Base-by-base conservation (phyloP, 768 basidiomycete species). In the Phylloporus arenicola region DNA sequence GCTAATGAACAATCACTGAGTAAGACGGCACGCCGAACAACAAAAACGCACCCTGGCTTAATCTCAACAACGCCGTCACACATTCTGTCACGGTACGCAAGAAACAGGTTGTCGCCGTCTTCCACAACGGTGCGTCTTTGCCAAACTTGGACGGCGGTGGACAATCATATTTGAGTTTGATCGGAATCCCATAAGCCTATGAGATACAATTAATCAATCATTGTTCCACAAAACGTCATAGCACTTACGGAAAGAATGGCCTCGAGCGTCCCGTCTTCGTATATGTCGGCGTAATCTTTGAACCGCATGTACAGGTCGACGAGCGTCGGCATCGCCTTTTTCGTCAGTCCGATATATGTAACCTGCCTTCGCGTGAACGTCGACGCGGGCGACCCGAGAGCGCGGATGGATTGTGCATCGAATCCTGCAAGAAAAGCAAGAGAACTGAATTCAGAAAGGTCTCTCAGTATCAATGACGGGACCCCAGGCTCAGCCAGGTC, bases 141-240 rank as follows among this genome's bases (percentile, higher is more conserved):
- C 90, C 92, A 62, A 82, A 91, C 62, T 86, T 92, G 35, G 87
- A 92, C 0, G 95, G 80, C 0, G 88, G 72, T 0, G 95, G 94
- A 65, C 94, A 96, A 31, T 95, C 92, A 56, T 97, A 95, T 68
- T 94, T 94, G 55, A 98, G 72, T 62, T 93, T 92, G 64, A 97
- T 82, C 2, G 95, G 93, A 30, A 95, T 85, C 4, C 88, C 81
- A 59, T 89, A 93, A 0, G 92, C 86, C 88, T 92, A 20, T n/a
- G 8, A n/a, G 9, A n/a, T 4, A 22, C 20, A 39, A 39, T 22
- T 4, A 4, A 17, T 22, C 12, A 24, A 16, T 27, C 13, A 25
- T 42, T 6, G 14, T 42, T 10, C 41, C 10, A 9, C 9, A 17
- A 24, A 9, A n/a, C 25, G 7, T 22, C 1, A 31, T 10, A 30